Conservation (phyloP, 345 rosid species). For the Geranium brycei region DNA sequence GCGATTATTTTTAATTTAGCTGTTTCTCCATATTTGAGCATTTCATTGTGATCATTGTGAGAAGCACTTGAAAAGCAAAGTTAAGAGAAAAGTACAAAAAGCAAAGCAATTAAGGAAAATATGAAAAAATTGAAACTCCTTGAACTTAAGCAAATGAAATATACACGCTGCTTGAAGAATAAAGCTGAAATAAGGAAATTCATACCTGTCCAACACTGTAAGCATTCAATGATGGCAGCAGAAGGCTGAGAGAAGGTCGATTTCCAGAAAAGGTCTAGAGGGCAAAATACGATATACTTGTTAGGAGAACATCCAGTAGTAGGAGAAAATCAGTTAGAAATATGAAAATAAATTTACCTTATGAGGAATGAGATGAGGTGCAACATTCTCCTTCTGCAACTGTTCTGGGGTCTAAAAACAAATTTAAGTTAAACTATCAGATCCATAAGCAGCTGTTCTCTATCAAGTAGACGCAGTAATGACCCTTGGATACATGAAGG, state of each 20-base stretch:
- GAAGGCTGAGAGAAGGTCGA: conserved; percentile 85
- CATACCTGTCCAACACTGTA: conserved; percentile 78
- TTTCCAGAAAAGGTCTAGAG: conserved; percentile 73
- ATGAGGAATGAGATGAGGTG: conserved; percentile 71
- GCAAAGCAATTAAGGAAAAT: neutral
- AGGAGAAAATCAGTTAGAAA: conserved; percentile 1
- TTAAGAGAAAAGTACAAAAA: too few relatives aligned
- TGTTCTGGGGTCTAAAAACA: conserved; percentile 65
- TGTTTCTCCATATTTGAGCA: neutral
- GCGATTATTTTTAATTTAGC: neutral
- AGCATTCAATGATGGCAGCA: conserved; percentile 68
- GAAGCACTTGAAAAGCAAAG: neutral
- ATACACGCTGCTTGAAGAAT: neutral
- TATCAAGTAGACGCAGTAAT: too few relatives aligned
- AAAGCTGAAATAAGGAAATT: conserved; percentile 6
- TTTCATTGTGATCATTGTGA: neutral
- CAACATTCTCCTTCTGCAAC: conserved; percentile 62
- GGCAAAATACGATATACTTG: conserved; percentile 7
- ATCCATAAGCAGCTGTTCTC: neutral
- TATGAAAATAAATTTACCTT: conserved; percentile 40
- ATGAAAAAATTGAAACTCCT: neutral
- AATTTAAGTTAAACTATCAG: conserved; percentile 9
- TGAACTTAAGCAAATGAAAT: neutral
- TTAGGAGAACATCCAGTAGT: conserved; percentile 2
- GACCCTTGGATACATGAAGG: too few relatives aligned